Evolutionary conservation across 495 filamentous ascomycete species (phyloP).

Genomic region (Penicillium ochrochloron): DNA sequence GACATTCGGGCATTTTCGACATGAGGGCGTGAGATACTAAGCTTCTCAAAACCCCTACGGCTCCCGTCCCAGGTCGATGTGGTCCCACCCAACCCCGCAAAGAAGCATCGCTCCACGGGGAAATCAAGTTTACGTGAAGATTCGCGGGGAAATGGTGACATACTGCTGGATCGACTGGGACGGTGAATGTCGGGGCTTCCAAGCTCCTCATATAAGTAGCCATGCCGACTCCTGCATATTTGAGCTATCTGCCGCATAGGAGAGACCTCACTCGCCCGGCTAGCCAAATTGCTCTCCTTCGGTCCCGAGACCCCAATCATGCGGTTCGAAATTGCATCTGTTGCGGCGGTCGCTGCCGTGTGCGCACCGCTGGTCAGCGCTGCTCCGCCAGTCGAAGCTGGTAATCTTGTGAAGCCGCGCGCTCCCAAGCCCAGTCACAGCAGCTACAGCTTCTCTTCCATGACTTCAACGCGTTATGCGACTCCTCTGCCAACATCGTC

Average conservation of each 20-base stretch:
- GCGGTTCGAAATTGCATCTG: neutral
- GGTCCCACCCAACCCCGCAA: neutral
- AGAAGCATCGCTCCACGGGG: neutral
- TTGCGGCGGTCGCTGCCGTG: neutral
- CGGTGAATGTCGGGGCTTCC: neutral
- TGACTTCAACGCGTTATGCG: neutral
- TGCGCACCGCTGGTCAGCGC: neutral
- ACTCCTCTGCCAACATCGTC: neutral
- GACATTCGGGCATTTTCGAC: neutral
- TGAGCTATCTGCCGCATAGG: neutral
- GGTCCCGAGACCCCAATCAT: neutral
- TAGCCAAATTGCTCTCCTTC: neutral
- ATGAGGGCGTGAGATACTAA: neutral
- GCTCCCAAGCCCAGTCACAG: neutral
- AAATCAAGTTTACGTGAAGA: neutral
- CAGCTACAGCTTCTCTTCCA: conserved; percentile 6
- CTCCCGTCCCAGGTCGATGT: neutral
- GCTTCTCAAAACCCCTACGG: neutral
- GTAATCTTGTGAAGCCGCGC: neutral
- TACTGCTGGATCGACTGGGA: neutral
- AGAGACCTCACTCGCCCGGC: neutral
- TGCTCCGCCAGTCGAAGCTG: neutral
- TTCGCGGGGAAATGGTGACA: neutral
- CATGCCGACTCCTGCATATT: neutral
- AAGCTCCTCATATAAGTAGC: neutral